Evolutionary conservation across 495 filamentous ascomycete genomes (phyloP).

Genomic region (Penicillium steckii): DNA sequence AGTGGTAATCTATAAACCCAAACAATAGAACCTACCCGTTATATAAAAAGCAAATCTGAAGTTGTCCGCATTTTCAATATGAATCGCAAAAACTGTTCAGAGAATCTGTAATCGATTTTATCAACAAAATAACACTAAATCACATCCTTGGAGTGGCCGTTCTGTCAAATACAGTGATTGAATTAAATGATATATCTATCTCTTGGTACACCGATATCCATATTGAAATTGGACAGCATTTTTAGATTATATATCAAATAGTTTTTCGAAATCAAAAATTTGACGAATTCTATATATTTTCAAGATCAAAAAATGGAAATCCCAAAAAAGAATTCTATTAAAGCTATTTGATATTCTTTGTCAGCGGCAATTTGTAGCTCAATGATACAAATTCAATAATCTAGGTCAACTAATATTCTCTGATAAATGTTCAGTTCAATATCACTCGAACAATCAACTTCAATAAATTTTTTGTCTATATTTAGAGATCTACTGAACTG

Average conservation of each 20-base stretch:
- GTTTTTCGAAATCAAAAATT: not conserved
- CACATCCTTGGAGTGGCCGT: not conserved
- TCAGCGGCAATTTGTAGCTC: not conserved
- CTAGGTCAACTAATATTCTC: not conserved
- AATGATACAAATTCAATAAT: not conserved
- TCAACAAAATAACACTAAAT: not conserved
- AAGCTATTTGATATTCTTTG: not conserved
- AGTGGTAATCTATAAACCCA: no score
- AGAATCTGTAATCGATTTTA: not conserved
- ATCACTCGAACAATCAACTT: not conserved
- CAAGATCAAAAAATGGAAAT: not conserved
- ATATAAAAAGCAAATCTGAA: no score
- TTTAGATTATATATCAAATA: not conserved
- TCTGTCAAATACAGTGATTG: not conserved
- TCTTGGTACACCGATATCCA: not conserved
- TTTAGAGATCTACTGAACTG: not conserved
- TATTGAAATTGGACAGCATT: not conserved
- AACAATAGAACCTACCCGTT: no score
- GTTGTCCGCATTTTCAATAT: not conserved
- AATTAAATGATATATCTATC: not conserved
- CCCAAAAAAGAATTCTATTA: not conserved
- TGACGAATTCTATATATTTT: not conserved
- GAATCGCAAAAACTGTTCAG: not conserved
- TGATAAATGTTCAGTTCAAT: not conserved
- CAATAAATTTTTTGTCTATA: not conserved